Evolutionary conservation across 1,284 basidiomycete genomes (phyloP).

Genomic region (Apiotrichum porosum): DNA sequence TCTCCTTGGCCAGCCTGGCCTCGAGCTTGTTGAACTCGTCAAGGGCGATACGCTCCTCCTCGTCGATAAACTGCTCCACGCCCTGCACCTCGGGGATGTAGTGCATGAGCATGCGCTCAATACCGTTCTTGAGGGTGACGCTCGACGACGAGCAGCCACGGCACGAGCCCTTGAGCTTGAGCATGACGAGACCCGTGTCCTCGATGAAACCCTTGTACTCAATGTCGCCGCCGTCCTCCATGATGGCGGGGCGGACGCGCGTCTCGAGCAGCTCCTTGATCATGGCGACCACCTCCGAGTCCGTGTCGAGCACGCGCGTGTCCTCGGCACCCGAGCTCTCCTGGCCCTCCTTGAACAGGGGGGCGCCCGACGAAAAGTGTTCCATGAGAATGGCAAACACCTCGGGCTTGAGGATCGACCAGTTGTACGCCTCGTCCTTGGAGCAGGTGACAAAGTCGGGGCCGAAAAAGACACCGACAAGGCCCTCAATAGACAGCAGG

Average conservation of each 20-base stretch:
- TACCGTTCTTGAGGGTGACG: constrained; percentile 91
- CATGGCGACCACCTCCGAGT: constrained; percentile 98
- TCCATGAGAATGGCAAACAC: constrained; percentile 98
- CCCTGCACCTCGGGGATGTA: constrained; percentile 96
- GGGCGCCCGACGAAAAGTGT: constrained; percentile 82
- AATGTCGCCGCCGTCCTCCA: constrained; percentile 58
- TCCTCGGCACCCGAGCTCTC: constrained; percentile 84
- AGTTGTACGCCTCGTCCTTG: constrained; percentile 78
- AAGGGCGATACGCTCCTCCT: constrained; percentile 81
- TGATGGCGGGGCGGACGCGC: constrained; percentile 88
- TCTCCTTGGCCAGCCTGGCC: constrained; percentile 59
- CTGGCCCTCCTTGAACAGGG: constrained; percentile 68
- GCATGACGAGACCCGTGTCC: constrained; percentile 55
- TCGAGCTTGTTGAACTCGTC: constrained; percentile 93
- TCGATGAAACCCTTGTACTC: constrained; percentile 56
- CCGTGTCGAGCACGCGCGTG: constrained; percentile 90
- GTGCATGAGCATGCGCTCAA: constrained; percentile 98
- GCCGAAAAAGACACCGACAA: constrained; percentile 85
- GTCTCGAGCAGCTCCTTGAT: constrained; percentile 97
- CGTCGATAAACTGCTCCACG: constrained; percentile 91
- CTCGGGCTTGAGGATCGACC: constrained; percentile 95
- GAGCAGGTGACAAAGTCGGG: constrained; percentile 97
- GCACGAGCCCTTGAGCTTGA: constrained; percentile 95
- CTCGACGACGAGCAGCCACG: constrained; percentile 87
- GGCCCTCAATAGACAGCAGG: constrained; percentile 88